A percentile compares a stretch with the other conserved stretches of the same genome.
phyloP scores from a whole-genome alignment of 305 asterid genomes.

The Euphrasia arctica region DNA sequence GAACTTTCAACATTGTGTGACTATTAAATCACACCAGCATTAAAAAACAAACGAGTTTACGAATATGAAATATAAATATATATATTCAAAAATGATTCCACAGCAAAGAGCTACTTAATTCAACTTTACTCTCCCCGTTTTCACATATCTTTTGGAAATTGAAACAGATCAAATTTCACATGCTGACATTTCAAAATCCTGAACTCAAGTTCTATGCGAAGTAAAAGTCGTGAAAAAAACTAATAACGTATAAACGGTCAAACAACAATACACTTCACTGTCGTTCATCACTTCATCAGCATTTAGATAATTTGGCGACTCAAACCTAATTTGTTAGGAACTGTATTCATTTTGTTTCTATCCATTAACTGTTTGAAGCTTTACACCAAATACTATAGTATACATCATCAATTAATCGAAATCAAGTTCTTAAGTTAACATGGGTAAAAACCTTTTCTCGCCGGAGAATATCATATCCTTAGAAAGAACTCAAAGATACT shows the following conservation, averaged over 20 bases:
- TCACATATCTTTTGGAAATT: too few relatives aligned
- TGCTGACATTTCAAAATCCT: too few relatives aligned
- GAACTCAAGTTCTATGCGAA: too few relatives aligned
- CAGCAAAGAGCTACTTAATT: background rate
- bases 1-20: background rate
- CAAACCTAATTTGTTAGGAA: too few relatives aligned
- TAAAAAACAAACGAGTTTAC: background rate
- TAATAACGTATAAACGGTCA: too few relatives aligned
- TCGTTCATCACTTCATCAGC: too few relatives aligned
- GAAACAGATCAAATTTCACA: too few relatives aligned
- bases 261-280: too few relatives aligned
- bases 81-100: background rate
- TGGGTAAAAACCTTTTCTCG: background rate
- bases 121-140: too few relatives aligned
- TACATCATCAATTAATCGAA: background rate
- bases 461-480: background rate
- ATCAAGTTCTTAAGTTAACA: background rate
- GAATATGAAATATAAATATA: background rate
- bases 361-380: background rate
- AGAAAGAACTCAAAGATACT: background rate
- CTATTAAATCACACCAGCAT: background rate
- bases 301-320: too few relatives aligned
- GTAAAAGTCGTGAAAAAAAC: too few relatives aligned
- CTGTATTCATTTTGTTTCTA: slow-evolving; percentile 2
- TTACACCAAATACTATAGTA: background rate